Evolutionary conservation across 805 yeast genomes (phyloP).

Genomic region (Cyberlindnera maritima): DNA sequence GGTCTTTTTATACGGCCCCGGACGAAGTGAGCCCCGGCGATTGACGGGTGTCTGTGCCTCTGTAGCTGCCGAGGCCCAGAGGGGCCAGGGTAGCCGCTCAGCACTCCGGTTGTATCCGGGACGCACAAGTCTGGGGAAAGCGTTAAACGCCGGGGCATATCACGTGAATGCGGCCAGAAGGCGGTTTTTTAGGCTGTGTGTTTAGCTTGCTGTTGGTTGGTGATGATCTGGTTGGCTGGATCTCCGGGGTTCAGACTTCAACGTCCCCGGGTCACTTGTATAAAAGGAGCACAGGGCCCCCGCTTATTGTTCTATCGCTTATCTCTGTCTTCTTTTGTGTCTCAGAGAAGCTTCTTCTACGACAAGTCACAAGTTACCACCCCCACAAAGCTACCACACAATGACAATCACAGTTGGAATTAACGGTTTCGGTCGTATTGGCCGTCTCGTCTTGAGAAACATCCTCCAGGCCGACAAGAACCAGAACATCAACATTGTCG

Average conservation of each 20-base stretch:
- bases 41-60: no score
- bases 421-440: slow-evolving; percentile 94
- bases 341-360: no score
- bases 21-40: neutral
- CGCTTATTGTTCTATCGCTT: neutral
- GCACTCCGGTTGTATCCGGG: neutral
- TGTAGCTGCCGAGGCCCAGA: no score
- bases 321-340: neutral
- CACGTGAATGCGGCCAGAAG: neutral
- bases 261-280: neutral
- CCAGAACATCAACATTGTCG: slow-evolving; percentile 58
- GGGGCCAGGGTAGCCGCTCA: no score
- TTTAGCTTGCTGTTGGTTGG: no score
- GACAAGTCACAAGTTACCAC: no score
- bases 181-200: neutral
- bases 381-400: slow-evolving; percentile 5
- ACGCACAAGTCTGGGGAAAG: slow-evolving; percentile 5
- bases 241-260: neutral
- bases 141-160: slow-evolving; percentile 7
- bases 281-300: neutral
- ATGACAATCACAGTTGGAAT: slow-evolving; percentile 64
- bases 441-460: slow-evolving; percentile 78
- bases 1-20: neutral
- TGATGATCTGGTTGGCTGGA: neutral
- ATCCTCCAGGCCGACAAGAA: slow-evolving; percentile 12